Evolutionary conservation across 2,329 filamentous ascomycete genomes (phyloP), one percentile per base, ranked within the genome.

Genomic region (Fusarium sp.): DNA sequence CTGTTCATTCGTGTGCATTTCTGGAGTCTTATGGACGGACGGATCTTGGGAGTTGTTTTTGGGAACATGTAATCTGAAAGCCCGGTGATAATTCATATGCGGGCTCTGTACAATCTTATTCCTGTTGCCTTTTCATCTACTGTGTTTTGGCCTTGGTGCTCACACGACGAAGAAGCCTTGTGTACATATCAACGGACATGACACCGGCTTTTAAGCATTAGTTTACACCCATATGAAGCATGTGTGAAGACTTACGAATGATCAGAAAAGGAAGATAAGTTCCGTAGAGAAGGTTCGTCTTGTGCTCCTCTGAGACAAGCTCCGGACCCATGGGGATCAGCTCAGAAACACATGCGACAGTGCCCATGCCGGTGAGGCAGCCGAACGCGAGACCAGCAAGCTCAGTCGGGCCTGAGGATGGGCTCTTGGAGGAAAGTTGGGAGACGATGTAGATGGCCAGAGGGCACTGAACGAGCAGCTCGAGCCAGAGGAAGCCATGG

Each of bases 161-260:
- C 13, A 84, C 75, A 8, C 86, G 82, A 6, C 70, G 76, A 8
- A 86, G 73, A 1, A 89, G 77, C n/a, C 87, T 81, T 34, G 74
- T 54, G 54, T 83, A 86, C 86, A 89, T 88, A 69, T 89, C 86
- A 20, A 81, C 69, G 9, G 82, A 84, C 76, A 88, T 79, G 1
- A 86, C 11, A 0, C 80, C 68, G 13, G 86, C 86, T 88, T 51
- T 4, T n/a, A 18, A 6, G 25, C 5, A n/a, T 63, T 25, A 72
- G 62, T 13, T 5, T 61, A 20, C 16, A 8, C 18, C 36, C 13
- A 4, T 54, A 2, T 13, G 1, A 6, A 18, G 10, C 16, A 20
- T 4, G 5, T 16, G 7, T 2, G 0, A 0, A 8, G 0, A 82
- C 86, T 83, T 70, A 89, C 86, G 85, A 55, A 88, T 76, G 1